Conservation (phyloP, 352 stramenopile genomes). For the Globisporangium nunn region DNA sequence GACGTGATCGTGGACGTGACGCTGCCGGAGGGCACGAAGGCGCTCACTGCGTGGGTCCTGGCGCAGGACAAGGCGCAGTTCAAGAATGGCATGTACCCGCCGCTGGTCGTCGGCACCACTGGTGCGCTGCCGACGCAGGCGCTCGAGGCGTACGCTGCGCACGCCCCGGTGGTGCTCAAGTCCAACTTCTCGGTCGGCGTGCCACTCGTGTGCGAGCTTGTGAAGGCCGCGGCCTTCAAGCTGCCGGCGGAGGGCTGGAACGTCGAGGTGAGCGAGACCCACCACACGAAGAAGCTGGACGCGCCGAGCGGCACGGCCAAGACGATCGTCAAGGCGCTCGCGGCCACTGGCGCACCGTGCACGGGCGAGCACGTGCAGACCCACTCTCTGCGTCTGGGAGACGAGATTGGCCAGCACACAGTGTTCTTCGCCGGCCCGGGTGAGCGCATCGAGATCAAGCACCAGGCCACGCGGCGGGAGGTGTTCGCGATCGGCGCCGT, state of each 20-base stretch:
- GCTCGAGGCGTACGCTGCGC: constrained; percentile 54
- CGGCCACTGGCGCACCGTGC: constrained; percentile 46
- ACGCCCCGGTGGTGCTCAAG: constrained; percentile 59
- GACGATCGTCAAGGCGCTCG: constrained; percentile 65
- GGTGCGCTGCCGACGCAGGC: constrained; percentile 44
- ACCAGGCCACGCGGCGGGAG: constrained; percentile 71
- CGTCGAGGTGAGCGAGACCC: constrained; percentile 73
- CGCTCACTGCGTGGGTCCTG: constrained; percentile 48
- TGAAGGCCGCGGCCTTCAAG: constrained; percentile 68
- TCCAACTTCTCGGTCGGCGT: constrained; percentile 85
- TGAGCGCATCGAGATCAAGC: constrained; percentile 81
- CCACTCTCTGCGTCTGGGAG: constrained; percentile 68
- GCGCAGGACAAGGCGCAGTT: constrained; percentile 42
- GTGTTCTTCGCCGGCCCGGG: constrained; percentile 71
- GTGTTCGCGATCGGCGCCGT: constrained; percentile 80
- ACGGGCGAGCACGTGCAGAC: constrained; percentile 38
- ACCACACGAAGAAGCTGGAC: constrained; percentile 86
- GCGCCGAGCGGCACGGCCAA: constrained; percentile 76
- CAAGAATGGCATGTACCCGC: constrained; percentile 61
- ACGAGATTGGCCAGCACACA: constrained; percentile 80
- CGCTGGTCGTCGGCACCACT: constrained; percentile 75
- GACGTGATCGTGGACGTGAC: constrained; percentile 81
- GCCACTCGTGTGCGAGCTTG: constrained; percentile 66
- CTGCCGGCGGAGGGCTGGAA: constrained; percentile 70
- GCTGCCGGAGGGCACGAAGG: constrained; percentile 60